Evolutionary conservation across 1,284 basidiomycete genomes (phyloP).

Genomic region (Ganoderma meredithae): DNA sequence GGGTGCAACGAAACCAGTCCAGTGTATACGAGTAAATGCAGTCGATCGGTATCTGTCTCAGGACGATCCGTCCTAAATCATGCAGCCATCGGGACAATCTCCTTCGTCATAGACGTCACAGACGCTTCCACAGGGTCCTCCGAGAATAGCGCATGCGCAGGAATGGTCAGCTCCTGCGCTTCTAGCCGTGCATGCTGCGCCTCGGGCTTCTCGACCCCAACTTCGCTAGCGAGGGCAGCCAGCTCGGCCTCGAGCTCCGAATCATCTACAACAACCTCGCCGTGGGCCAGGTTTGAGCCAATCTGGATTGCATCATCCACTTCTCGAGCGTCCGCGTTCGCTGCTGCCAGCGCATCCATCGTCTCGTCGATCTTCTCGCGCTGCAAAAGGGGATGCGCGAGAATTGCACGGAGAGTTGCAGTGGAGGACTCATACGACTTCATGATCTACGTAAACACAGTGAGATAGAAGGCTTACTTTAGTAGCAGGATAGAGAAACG

Average conservation of each 20-base stretch:
- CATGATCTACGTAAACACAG: conserved; percentile 69
- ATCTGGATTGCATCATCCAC: conserved; percentile 81
- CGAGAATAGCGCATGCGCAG: conserved; percentile 10
- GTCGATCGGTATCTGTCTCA: not conserved
- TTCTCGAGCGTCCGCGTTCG: conserved; percentile 82
- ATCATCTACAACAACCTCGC: conserved; percentile 59
- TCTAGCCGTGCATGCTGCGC: conserved; percentile 27
- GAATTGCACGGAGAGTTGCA: conserved; percentile 75
- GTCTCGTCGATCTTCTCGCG: conserved; percentile 83
- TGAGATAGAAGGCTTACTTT: no score
- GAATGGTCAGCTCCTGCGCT: conserved; percentile 13
- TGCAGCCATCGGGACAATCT: conserved; percentile 13
- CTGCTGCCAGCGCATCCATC: conserved; percentile 86
- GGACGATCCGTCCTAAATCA: not conserved
- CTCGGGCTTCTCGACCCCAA: conserved; percentile 49
- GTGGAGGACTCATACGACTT: conserved; percentile 86
- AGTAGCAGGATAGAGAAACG: conserved; percentile 22
- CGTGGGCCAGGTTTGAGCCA: conserved; percentile 66
- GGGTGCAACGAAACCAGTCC: conserved; percentile 17
- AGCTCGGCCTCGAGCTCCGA: conserved; percentile 70
- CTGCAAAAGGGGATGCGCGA: conserved; percentile 82
- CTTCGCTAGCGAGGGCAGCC: conserved; percentile 57
- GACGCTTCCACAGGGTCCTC: not conserved
- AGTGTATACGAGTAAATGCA: not conserved
- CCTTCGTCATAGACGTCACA: not conserved